Evolutionary conservation across 495 filamentous ascomycete species (phyloP), one percentile per base, ranked within the genome.

Genomic region (Terfezia boudieri): DNA sequence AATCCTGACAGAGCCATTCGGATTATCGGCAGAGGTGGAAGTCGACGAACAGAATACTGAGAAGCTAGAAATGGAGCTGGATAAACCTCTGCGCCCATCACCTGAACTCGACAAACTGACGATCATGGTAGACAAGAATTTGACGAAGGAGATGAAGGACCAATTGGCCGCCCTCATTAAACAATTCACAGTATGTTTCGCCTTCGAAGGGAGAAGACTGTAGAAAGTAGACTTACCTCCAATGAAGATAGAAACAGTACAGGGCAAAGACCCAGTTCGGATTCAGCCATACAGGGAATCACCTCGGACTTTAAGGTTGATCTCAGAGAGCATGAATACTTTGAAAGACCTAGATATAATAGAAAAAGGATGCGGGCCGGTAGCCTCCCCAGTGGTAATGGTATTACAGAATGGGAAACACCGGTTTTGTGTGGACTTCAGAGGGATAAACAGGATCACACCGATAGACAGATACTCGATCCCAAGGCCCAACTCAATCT

Each of bases 381-480:
- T 32, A 17, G 55, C 49, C 0, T 52, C 55, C 0, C 49, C 55
- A 9, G 36, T 56, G 0, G 55, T 56, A 9, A 20, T 51, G 8
- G 55, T 56, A 9, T 22, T 36, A 37, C 55, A 53, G 8, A 38
- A 52, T 8, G 22, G 36, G 2, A 56, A 56, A 16, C 52, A 23
- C 49, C 23, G 49, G 2, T 56, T 56, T 17, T 56, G 55, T 36
- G 16, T 56, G 6, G 55, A 56, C 35, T 56, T 52, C 37, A 9
- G 55, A 9, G 37, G 16, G 4, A 11, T 51, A 1, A 56, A 56
- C 14, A 9, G 2, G 4, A 6, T 52, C 4, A 56, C 55, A 9
- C 49, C 49, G 2, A n/a, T 32, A 5, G 23, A 22, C n/a, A n/a
- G n/a, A n/a, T n/a, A n/a, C n/a, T 2, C 11, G 4, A 51, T 23